Percentiles rank a stretch among this genome's conserved stretches.
Evolutionary conservation across 345 rosid species (phyloP).

Genomic region (Cardamine occulta): DNA sequence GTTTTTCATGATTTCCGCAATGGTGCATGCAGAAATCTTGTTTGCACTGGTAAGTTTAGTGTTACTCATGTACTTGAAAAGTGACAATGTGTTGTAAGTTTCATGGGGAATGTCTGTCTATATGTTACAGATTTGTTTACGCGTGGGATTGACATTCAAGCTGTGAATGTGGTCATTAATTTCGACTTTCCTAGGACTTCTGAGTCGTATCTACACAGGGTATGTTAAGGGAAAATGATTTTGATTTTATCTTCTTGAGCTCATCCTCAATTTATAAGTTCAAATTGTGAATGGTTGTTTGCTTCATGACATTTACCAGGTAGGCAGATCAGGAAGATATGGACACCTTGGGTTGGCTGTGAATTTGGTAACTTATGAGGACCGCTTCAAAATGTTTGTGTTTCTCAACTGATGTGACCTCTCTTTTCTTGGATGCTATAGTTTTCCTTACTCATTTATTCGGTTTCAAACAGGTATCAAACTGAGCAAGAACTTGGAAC

Average conservation of each 20-base stretch:
- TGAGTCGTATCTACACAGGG: slow-evolving; percentile 98
- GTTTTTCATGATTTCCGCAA: slow-evolving; percentile 99
- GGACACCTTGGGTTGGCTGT: slow-evolving; percentile 99
- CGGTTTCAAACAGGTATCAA: slow-evolving; percentile 73
- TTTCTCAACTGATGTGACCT: no score
- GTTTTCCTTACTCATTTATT: neutral
- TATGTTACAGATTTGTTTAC: slow-evolving; percentile 83
- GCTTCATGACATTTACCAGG: slow-evolving; percentile 49
- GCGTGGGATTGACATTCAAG: slow-evolving; percentile 99
- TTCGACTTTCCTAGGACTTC: slow-evolving; percentile 96
- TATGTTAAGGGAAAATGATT: slow-evolving; percentile 41
- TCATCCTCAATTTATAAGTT: neutral
- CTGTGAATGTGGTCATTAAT: slow-evolving; percentile 96
- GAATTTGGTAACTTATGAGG: slow-evolving; percentile 96
- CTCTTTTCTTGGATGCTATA: neutral
- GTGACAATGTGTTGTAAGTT: slow-evolving; percentile 10
- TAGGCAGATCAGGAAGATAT: slow-evolving; percentile 96
- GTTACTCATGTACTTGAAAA: neutral
- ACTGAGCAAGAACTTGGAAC: slow-evolving; percentile 99
- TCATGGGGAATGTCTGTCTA: neutral
- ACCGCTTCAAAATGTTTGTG: slow-evolving; percentile 90
- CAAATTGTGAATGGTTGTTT: slow-evolving; percentile 4
- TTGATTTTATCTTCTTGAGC: neutral
- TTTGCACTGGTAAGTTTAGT: slow-evolving; percentile 80
- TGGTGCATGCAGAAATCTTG: slow-evolving; percentile 99